Evolutionary conservation across 2,329 filamentous ascomycete species (phyloP).

Genomic region (Trichoderma harzianum): DNA sequence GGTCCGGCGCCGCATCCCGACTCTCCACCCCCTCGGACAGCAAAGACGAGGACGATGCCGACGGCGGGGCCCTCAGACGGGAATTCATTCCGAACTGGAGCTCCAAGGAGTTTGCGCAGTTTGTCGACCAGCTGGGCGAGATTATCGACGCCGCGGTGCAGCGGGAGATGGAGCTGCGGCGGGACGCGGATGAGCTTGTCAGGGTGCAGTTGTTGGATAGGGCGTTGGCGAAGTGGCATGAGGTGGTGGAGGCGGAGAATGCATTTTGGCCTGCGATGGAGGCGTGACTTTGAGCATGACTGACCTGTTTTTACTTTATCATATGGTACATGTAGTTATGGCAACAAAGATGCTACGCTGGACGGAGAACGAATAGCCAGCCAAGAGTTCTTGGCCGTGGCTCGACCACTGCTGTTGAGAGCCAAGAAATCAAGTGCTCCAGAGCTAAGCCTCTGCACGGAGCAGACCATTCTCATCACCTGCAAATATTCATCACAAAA

Average conservation of each 20-base stretch:
- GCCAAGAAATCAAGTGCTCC: conserved; percentile 14
- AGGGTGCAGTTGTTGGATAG: conserved; percentile 34
- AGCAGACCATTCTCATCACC: not conserved
- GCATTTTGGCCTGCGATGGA: conserved; percentile 54
- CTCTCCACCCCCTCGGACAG: conserved; percentile 24
- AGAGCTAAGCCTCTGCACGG: not conserved
- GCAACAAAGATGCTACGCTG: not conserved
- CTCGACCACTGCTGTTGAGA: not conserved
- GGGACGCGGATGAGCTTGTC: conserved; percentile 33
- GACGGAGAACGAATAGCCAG: not conserved
- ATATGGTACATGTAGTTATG: not conserved
- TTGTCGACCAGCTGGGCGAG: conserved; percentile 53
- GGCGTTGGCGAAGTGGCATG: conserved; percentile 44
- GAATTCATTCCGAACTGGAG: conserved; percentile 70
- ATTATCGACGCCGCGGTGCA: conserved; percentile 54
- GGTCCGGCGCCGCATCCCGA: conserved; percentile 49
- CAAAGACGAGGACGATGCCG: conserved; percentile 44
- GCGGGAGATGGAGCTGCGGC: conserved; percentile 35
- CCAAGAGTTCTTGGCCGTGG: not conserved
- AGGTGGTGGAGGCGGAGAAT: conserved; percentile 55
- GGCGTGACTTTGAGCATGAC: not conserved
- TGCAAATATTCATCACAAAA: not conserved
- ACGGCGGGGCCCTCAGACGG: conserved; percentile 61
- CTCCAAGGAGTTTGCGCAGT: conserved; percentile 55
- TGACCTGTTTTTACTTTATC: not conserved